These are phyloP conservation scores for Chlorella sp. DNA, from an alignment of 139 green algal species.

Conservation along the genomic window DNA sequence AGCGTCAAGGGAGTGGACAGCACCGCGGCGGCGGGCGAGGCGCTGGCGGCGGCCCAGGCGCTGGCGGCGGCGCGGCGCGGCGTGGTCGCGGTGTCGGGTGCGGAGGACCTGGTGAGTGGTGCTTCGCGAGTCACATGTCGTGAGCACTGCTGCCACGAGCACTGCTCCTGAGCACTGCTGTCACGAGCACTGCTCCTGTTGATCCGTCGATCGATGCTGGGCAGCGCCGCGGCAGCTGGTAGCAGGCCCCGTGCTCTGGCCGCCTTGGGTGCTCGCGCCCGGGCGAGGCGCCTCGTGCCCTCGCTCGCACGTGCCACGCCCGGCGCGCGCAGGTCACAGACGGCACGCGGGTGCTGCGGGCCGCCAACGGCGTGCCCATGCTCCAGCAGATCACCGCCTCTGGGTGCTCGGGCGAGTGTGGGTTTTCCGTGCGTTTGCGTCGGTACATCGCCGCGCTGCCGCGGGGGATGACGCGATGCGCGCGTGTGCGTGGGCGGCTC, in stretches of 20 bases:
- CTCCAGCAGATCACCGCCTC: conserved; percentile 77
- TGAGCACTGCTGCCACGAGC: too few relatives aligned
- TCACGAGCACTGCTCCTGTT: too few relatives aligned
- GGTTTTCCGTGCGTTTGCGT: not conserved
- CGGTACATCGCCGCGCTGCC: not conserved
- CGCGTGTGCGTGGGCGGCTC: not conserved
- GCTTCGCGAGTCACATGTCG: too few relatives aligned
- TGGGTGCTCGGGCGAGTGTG: conserved; percentile 55
- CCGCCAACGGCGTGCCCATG: conserved; percentile 62
- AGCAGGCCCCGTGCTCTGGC: too few relatives aligned
- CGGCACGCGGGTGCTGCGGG: conserved; percentile 47
- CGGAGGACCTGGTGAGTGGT: conserved; percentile 63
- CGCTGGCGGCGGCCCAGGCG: conserved; percentile 46
- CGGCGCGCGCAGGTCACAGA: conserved; percentile 72
- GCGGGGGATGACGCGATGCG: not conserved
- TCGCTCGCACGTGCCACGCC: too few relatives aligned
- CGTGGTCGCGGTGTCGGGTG: conserved; percentile 74
- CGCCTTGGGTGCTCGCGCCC: too few relatives aligned
- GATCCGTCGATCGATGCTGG: too few relatives aligned
- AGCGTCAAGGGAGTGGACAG: conserved; percentile 42
- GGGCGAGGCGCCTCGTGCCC: too few relatives aligned
- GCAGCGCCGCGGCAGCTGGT: too few relatives aligned
- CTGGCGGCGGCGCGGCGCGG: conserved; percentile 53
- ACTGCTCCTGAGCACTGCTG: too few relatives aligned
- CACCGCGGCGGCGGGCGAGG: conserved; percentile 43